A percentile compares a stretch with the other conserved stretches of the same genome.
phyloP scores from a whole-genome alignment of 1,139 yeast species.

The Suhomyces taliae region DNA sequence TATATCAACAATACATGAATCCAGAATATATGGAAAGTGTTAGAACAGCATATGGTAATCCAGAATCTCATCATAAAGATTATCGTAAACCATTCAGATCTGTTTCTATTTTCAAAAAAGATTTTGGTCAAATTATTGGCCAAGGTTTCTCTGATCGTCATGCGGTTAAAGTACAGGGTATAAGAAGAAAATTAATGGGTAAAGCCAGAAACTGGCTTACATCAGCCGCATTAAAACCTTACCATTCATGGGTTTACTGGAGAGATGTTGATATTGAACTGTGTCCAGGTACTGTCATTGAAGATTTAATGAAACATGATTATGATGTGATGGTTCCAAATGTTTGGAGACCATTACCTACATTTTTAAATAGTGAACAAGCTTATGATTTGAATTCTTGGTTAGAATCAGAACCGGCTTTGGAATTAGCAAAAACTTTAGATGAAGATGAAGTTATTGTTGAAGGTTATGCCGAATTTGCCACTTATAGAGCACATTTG shows the following conservation, averaged over 20 bases:
- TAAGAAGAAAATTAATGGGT: constrained; percentile 85
- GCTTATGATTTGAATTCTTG: constrained; percentile 88
- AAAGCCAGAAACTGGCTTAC: constrained; percentile 88
- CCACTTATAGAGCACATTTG: constrained; percentile 84
- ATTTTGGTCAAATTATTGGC: constrained; percentile 81
- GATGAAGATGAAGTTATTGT: constrained; percentile 86
- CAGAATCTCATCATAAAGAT: constrained; percentile 55
- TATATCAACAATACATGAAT: constrained; percentile 71
- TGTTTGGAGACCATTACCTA: constrained; percentile 86
- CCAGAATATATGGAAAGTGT: constrained; percentile 59
- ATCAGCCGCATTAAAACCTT: constrained; percentile 71
- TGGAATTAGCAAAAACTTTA: constrained; percentile 62
- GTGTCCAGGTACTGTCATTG: constrained; percentile 76
- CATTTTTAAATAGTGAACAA: constrained; percentile 74
- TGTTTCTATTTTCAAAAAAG: constrained; percentile 74
- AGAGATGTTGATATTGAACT: constrained; percentile 88
- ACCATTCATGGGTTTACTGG: constrained; percentile 95
- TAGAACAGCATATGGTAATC: constrained; percentile 57
- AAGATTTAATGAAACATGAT: constrained; percentile 71
- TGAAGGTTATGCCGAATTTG: constrained; percentile 88
- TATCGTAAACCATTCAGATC: constrained; percentile 73
- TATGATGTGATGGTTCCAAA: constrained; percentile 87
- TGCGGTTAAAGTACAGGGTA: constrained; percentile 87
- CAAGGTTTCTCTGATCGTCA: constrained; percentile 91
- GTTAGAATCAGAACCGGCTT: constrained; percentile 75